Conservation (phyloP, 768 basidiomycete genomes). For the Rhodotorula diobovata region DNA sequence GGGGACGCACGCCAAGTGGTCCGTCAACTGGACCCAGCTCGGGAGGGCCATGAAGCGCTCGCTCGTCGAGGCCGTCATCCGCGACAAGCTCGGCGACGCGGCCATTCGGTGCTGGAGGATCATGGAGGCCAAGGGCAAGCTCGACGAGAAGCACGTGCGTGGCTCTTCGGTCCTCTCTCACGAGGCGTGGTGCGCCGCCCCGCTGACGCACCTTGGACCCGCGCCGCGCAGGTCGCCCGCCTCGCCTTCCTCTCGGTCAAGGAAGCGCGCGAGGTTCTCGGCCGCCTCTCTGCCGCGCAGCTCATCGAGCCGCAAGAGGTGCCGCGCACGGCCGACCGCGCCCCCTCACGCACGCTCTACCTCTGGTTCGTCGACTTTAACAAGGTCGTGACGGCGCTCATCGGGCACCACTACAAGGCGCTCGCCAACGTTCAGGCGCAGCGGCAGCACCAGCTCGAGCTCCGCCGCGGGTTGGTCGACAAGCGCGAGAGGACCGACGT, state of each 20-base stretch:
- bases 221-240: constrained; percentile 68
- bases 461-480: constrained; percentile 63
- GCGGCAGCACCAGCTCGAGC: constrained; percentile 67
- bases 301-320: constrained; percentile 89
- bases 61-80: constrained; percentile 69
- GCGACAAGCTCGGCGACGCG: constrained; percentile 75
- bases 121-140: constrained; percentile 74
- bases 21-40: constrained; percentile 69
- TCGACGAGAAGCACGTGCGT: constrained; percentile 87
- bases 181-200: neutral
- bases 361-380: constrained; percentile 89
- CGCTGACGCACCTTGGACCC: neutral
- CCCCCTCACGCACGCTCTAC: constrained; percentile 81
- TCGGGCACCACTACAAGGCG: constrained; percentile 80
- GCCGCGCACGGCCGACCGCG: constrained; percentile 81
- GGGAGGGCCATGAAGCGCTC: constrained; percentile 62
- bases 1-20: constrained; percentile 31
- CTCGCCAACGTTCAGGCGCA: constrained; percentile 77
- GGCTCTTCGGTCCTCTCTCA: neutral
- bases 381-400: constrained; percentile 71
- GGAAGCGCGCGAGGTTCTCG: constrained; percentile 73
- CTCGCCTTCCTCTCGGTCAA: constrained; percentile 86
- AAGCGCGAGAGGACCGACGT: constrained; percentile 80
- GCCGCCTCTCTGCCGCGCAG: constrained; percentile 71
- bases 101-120: constrained; percentile 77